Percentiles rank a stretch among this genome's conserved stretches.
These are phyloP conservation scores for Pisolithus tinctorius DNA, from an alignment of 768 basidiomycete species.

Conservation along the genomic window DNA sequence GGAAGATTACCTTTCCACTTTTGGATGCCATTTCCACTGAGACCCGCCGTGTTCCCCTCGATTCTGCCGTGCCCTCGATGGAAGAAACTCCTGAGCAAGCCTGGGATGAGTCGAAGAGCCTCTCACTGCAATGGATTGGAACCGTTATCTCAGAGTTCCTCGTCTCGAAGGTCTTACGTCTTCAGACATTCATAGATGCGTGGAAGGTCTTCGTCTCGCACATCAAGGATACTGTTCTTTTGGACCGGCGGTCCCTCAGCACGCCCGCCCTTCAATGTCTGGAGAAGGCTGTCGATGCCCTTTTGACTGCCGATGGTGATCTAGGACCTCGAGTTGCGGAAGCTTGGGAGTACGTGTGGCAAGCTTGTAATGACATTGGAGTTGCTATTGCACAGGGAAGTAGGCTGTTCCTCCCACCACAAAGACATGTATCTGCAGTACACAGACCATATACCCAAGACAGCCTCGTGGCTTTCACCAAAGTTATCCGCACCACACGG, in stretches of 20 bases:
- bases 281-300: constrained; percentile 68
- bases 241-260: constrained; percentile 64
- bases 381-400: constrained; percentile 35
- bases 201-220: constrained; percentile 73
- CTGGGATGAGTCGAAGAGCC: constrained; percentile 85
- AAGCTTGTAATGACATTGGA: constrained; percentile 61
- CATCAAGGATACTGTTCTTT: constrained; percentile 62
- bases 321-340: constrained; percentile 36
- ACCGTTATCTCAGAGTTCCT: constrained; percentile 81
- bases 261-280: constrained; percentile 82
- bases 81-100: constrained; percentile 32
- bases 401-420: constrained; percentile 10
- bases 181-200: constrained; percentile 61
- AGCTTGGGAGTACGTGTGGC: constrained; percentile 63
- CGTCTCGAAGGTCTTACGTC: constrained; percentile 60
- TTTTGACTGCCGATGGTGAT: constrained; percentile 27
- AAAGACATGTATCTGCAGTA: constrained; percentile 4
- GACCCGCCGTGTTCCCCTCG: constrained; percentile 34
- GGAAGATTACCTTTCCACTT: constrained; percentile 85
- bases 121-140: constrained; percentile 79
- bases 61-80: constrained; percentile 7
- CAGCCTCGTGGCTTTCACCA: constrained; percentile 74
- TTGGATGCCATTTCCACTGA: constrained; percentile 61
- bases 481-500: constrained; percentile 59
- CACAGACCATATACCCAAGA: constrained; percentile 48